Conservation (phyloP, 257 asterid genomes). For the Coffea eugenioides region DNA sequence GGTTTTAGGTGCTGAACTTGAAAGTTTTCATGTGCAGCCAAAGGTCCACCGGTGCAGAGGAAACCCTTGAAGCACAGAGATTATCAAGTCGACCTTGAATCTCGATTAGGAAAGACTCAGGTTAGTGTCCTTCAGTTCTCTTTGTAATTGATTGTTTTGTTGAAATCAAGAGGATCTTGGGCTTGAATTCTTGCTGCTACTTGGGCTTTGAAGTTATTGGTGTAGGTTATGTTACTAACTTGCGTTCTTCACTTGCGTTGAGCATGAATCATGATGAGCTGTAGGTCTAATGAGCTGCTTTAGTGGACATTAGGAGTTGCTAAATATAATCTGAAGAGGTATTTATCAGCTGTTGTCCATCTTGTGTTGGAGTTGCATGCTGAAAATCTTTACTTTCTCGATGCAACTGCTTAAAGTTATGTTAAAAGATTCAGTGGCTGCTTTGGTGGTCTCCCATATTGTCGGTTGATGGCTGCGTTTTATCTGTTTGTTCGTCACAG, state of each 20-base stretch:
- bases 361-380: not conserved
- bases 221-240: not conserved
- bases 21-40: conserved; percentile 51
- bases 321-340: not conserved
- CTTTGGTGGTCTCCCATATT: not conserved
- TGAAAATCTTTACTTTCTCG: not conserved
- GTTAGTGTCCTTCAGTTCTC: conserved; percentile 27
- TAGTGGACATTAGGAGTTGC: not conserved
- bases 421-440: not conserved
- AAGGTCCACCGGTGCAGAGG: conserved; percentile 89
- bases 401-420: not conserved
- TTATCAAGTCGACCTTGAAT: conserved; percentile 96
- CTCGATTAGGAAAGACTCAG: conserved; percentile 98
- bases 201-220: not conserved
- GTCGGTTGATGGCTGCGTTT: not conserved
- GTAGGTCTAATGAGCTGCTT: not conserved
- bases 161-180: not conserved
- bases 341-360: not conserved
- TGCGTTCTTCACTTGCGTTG: not conserved
- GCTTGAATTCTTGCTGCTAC: not conserved
- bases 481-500: too few species aligned
- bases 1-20: not conserved
- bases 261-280: not conserved
- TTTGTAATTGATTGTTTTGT: not conserved
- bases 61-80: conserved; percentile 97